phyloP scores from a whole-genome alignment of 306 rosid genomes.

The Prunus fruticosa region DNA sequence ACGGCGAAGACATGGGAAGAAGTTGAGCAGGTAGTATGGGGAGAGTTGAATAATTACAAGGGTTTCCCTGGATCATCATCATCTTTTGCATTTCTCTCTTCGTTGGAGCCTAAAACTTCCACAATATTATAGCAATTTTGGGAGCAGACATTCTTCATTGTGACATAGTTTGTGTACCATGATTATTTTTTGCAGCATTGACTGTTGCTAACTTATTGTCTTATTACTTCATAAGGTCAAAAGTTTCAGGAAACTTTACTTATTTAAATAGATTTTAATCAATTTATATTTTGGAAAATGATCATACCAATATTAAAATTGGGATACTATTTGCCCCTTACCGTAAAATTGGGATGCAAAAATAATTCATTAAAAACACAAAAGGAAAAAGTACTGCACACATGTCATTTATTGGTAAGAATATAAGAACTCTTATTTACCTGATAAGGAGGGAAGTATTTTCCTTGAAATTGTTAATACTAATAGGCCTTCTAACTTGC shows the following conservation, averaged over 20 bases:
- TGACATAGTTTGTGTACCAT: neutral
- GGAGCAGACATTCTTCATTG: neutral
- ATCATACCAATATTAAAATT: neutral
- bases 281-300: neutral
- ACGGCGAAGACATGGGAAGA: slow-evolving; percentile 86
- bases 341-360: too few relatives aligned
- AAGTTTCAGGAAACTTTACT: neutral
- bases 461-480: too few relatives aligned
- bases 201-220: neutral
- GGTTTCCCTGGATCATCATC: slow-evolving; percentile 54
- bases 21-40: slow-evolving; percentile 79
- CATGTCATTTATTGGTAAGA: too few relatives aligned
- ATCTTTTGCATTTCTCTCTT: neutral
- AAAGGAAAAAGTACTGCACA: too few relatives aligned
- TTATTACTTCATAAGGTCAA: neutral
- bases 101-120: neutral
- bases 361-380: too few relatives aligned
- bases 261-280: too few relatives aligned
- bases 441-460: too few relatives aligned
- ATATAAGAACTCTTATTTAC: too few relatives aligned
- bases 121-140: neutral
- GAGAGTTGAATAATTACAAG: slow-evolving; percentile 66
- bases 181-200: neutral
- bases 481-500: too few relatives aligned
- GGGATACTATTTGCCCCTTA: too few relatives aligned